A percentile compares a stretch with the other conserved stretches of the same genome.
These are phyloP conservation scores for Hanseniaspora mollemarum DNA, from an alignment of 805 yeast species.

Conservation along the genomic window DNA sequence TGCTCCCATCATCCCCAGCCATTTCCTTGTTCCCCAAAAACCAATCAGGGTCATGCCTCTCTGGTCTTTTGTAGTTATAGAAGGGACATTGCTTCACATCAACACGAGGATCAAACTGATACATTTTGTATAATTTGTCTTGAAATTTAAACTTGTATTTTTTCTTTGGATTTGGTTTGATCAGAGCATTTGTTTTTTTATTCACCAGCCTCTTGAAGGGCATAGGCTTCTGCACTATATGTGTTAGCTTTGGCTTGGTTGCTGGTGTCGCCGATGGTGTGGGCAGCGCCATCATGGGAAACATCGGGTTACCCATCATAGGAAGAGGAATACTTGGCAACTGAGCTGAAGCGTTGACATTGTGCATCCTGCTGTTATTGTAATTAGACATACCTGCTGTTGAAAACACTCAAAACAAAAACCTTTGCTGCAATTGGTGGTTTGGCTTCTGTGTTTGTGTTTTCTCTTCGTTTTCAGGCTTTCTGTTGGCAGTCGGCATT, in stretches of 20 bases:
- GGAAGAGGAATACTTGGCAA: not conserved
- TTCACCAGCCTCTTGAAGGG: not conserved
- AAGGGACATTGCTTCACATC: constrained; percentile 12
- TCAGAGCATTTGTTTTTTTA: not conserved
- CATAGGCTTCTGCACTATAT: constrained; percentile 8
- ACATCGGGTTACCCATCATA: constrained; percentile 5
- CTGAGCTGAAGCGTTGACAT: not conserved
- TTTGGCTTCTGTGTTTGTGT: too few species aligned
- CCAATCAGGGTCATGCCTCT: constrained; percentile 8
- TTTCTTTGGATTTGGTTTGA: constrained; percentile 2
- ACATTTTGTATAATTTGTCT: constrained; percentile 12
- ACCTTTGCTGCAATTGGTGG: too few species aligned
- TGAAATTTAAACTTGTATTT: constrained; percentile 14
- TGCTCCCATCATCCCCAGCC: not conserved
- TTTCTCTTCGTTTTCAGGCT: not conserved
- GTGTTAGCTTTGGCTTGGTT: not conserved
- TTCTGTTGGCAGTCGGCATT: too few species aligned
- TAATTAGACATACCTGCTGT: constrained; percentile 8
- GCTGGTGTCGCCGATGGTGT: not conserved
- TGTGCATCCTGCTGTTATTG: not conserved
- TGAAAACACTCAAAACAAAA: too few species aligned
- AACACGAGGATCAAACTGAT: constrained; percentile 12
- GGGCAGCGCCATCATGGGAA: constrained; percentile 5
- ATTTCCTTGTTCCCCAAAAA: constrained; percentile 1
- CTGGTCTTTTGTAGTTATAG: constrained; percentile 12